A percentile compares a stretch with the other conserved stretches of the same genome.
Evolutionary conservation across 2,329 filamentous ascomycete genomes (phyloP).

Genomic region (Stachybotrys elegans): DNA sequence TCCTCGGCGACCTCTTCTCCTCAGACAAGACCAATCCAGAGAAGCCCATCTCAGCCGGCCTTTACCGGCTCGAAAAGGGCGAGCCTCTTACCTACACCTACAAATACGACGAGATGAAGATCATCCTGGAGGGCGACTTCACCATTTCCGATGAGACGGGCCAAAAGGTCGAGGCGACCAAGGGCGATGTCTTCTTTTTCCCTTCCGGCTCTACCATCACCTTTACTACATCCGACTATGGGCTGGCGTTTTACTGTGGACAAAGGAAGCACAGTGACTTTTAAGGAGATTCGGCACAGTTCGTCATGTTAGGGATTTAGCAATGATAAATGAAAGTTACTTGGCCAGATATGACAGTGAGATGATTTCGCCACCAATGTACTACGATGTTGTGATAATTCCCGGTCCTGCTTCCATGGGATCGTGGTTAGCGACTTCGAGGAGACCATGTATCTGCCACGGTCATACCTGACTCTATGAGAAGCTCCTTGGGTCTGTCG

Average conservation of each 20-base stretch:
- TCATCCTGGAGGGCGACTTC: conserved; percentile 63
- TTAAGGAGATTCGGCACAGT: too few relatives aligned
- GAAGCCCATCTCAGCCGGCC: conserved; percentile 57
- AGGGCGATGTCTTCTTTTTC: conserved; percentile 66
- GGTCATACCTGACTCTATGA: too few relatives aligned
- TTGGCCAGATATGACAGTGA: too few relatives aligned
- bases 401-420: too few relatives aligned
- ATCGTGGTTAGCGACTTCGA: too few relatives aligned
- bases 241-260: conserved; percentile 53
- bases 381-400: too few relatives aligned
- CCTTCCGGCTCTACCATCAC: conserved; percentile 62
- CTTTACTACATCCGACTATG: conserved; percentile 57
- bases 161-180: conserved; percentile 49
- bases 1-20: conserved; percentile 56
- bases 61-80: conserved; percentile 65
- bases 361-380: too few relatives aligned
- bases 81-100: conserved; percentile 64
- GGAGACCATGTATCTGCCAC: too few relatives aligned
- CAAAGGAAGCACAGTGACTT: conserved; percentile 30
- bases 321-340: too few relatives aligned
- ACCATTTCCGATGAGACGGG: conserved; percentile 60
- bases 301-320: too few relatives aligned
- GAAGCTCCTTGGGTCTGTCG: too few relatives aligned
- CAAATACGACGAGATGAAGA: conserved; percentile 70
- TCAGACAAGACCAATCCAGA: conserved; percentile 50